Conservation (phyloP, 2,329 filamentous ascomycete genomes). For the Penicillium sclerotiorum region DNA sequence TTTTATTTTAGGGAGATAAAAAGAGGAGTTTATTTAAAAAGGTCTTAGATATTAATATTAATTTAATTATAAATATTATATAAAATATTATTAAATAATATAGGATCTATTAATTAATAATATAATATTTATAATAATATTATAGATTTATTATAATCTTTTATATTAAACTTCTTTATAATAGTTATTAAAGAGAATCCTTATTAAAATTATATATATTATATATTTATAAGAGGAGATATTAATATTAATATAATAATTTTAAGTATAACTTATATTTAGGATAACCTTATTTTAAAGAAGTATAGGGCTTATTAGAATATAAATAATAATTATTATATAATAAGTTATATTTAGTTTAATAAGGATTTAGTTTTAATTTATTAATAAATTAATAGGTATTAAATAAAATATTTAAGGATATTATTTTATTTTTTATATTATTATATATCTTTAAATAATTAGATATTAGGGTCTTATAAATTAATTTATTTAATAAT, state of each 20-base stretch:
- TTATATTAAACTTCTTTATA: not conserved
- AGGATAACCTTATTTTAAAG: too few relatives aligned
- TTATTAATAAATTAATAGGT: too few relatives aligned
- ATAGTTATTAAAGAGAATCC: too few relatives aligned
- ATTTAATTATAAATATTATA: too few relatives aligned
- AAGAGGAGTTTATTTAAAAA: not conserved
- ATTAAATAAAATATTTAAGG: too few relatives aligned
- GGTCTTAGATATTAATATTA: not conserved
- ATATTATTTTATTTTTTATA: not conserved
- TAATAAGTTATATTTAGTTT: not conserved
- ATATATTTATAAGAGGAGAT: too few relatives aligned
- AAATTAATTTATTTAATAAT: not conserved
- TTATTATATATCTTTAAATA: too few relatives aligned
- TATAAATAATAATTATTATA: not conserved
- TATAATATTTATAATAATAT: not conserved
- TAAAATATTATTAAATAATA: too few relatives aligned
- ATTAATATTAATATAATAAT: not conserved
- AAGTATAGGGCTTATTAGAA: not conserved
- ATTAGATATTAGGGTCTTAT: not conserved
- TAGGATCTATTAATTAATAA: not conserved
- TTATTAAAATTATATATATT: too few relatives aligned
- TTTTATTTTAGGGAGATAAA: not conserved
- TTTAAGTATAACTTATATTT: too few relatives aligned
- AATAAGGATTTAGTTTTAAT: too few relatives aligned
- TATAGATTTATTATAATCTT: too few relatives aligned